Percentiles rank a stretch among this genome's conserved stretches.
These are phyloP conservation scores for Pseudozyma sp. DNA, from an alignment of 1,284 basidiomycete species.

Conservation along the genomic window DNA sequence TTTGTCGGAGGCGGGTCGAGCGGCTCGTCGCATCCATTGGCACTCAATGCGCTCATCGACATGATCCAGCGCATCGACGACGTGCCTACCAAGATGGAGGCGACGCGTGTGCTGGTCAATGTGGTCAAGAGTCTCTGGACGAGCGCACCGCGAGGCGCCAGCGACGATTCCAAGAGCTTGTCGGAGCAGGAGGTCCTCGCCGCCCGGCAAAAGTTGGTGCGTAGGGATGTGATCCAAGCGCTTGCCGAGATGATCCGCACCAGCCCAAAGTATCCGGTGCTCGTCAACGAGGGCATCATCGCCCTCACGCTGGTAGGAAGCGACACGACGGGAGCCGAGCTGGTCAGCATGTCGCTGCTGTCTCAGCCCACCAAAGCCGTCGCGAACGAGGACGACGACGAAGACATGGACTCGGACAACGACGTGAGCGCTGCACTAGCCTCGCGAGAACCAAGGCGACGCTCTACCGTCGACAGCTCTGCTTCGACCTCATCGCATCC, in stretches of 20 bases:
- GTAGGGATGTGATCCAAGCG: slow-evolving; percentile 66
- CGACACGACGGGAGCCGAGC: slow-evolving; percentile 76
- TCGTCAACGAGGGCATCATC: slow-evolving; percentile 89
- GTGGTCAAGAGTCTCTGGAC: slow-evolving; percentile 72
- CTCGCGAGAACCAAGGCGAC: slow-evolving; percentile 19
- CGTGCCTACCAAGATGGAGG: slow-evolving; percentile 85
- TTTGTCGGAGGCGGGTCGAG: slow-evolving; percentile 70
- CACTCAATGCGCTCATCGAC: slow-evolving; percentile 78
- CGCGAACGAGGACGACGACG: slow-evolving; percentile 21
- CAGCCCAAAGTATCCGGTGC: slow-evolving; percentile 82
- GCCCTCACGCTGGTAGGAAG: slow-evolving; percentile 82
- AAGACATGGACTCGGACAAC: slow-evolving; percentile 21
- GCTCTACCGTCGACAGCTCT: slow-evolving; percentile 35
- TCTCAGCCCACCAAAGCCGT: slow-evolving; percentile 25
- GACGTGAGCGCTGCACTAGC: slow-evolving; percentile 12
- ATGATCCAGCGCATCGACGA: slow-evolving; percentile 84
- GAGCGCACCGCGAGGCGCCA: slow-evolving; percentile 6
- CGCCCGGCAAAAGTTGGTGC: slow-evolving; percentile 25
- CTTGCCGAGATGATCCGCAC: slow-evolving; percentile 80
- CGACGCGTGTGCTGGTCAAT: slow-evolving; percentile 86
- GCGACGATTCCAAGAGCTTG: neutral
- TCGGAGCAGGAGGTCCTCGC: slow-evolving; percentile 4
- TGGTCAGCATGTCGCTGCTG: slow-evolving; percentile 50
- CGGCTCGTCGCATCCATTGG: slow-evolving; percentile 48
- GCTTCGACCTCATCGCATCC: slow-evolving; percentile 45